Evolutionary conservation across 202 grass and related monocot genomes (phyloP).

Genomic region (Sporobolus alterniflorus): DNA sequence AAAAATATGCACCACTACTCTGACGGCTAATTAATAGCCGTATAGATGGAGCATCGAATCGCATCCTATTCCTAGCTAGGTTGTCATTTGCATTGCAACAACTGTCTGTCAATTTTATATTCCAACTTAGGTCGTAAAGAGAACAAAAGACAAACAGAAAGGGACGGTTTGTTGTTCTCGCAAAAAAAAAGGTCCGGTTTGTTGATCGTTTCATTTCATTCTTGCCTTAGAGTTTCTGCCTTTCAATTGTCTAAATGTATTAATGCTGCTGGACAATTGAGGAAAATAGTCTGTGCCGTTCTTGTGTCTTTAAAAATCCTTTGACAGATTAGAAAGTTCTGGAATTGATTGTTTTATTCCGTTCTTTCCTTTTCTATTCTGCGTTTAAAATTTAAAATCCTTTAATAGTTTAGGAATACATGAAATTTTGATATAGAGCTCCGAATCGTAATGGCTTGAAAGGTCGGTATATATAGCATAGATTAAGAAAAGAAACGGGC

Average conservation of each 20-base stretch:
- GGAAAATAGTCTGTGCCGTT: not conserved
- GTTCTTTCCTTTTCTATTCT: no score
- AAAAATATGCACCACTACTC: slow-evolving; percentile 7
- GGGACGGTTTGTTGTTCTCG: no score
- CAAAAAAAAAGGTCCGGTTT: no score
- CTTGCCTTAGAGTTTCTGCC: not conserved
- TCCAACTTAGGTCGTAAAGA: not conserved
- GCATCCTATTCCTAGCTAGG: not conserved
- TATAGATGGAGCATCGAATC: not conserved
- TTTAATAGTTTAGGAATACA: no score
- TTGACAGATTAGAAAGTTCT: no score
- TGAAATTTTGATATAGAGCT: not conserved
- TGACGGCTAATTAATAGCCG: not conserved
- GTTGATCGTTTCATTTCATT: not conserved
- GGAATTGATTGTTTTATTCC: no score
- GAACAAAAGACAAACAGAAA: not conserved
- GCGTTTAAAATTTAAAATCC: no score
- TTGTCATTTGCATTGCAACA: no score
- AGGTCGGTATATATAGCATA: not conserved
- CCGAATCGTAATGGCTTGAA: not conserved
- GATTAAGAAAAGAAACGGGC: slow-evolving; percentile 24
- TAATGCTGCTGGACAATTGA: no score
- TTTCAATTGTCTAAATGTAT: not conserved
- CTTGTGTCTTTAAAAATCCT: not conserved
- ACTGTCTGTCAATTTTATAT: not conserved